A percentile compares a stretch with the other conserved stretches of the same genome.
Evolutionary conservation across 805 yeast genomes (phyloP).

Genomic region (Cyberlindnera petersonii): DNA sequence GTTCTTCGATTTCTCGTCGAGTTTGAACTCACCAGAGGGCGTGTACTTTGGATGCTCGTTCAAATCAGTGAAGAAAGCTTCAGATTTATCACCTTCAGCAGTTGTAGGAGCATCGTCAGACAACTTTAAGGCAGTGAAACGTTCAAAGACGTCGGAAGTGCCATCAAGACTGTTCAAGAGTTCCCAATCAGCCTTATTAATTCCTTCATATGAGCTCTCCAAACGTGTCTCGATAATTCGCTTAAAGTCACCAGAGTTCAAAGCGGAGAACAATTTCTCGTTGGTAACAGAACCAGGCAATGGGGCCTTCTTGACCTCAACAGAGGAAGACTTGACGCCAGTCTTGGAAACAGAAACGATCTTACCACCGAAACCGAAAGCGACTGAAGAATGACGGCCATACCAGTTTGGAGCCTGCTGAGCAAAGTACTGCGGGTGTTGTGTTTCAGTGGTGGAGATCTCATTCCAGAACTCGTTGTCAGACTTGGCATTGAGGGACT

Average conservation of each 20-base stretch:
- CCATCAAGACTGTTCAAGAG: slow-evolving; percentile 55
- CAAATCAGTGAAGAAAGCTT: slow-evolving; percentile 35
- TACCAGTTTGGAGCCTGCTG: slow-evolving; percentile 91
- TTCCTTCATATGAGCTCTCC: slow-evolving; percentile 34
- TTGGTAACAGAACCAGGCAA: slow-evolving; percentile 35
- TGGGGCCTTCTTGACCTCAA: slow-evolving; percentile 40
- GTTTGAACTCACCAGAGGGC: slow-evolving; percentile 55
- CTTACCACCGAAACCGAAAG: slow-evolving; percentile 94
- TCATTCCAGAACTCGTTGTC: slow-evolving; percentile 88
- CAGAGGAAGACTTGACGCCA: slow-evolving; percentile 37
- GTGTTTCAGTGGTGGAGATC: slow-evolving; percentile 61
- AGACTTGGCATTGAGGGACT: slow-evolving; percentile 39
- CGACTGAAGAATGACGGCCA: slow-evolving; percentile 63
- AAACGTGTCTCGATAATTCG: slow-evolving; percentile 54
- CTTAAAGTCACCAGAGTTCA: slow-evolving; percentile 50
- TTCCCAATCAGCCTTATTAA: slow-evolving; percentile 61
- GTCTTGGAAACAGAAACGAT: slow-evolving; percentile 52
- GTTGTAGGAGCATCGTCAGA: slow-evolving; percentile 29
- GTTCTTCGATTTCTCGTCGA: slow-evolving; percentile 38
- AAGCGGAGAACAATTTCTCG: slow-evolving; percentile 49
- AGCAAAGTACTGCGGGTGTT: slow-evolving; percentile 65
- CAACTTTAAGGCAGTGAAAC: slow-evolving; percentile 34
- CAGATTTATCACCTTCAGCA: slow-evolving; percentile 25
- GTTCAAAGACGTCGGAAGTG: slow-evolving; percentile 45
- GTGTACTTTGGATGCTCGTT: slow-evolving; percentile 28